These are phyloP conservation scores for Linnemannia schmuckeri DNA, from an alignment of 192 early-diverging fungal species.

Conservation along the genomic window DNA sequence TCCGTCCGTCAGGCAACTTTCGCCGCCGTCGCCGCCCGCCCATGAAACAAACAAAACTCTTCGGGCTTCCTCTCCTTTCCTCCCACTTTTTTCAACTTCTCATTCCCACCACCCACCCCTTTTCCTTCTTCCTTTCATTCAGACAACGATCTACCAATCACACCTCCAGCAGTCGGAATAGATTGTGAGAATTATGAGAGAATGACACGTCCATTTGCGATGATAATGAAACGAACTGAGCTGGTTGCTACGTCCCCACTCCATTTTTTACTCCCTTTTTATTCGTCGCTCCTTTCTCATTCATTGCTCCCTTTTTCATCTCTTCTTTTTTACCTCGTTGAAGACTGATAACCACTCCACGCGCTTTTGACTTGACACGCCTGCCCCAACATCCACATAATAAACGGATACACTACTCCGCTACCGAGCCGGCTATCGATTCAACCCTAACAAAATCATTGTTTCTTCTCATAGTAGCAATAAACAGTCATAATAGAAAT, in stretches of 20 bases:
- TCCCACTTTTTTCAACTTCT: neutral
- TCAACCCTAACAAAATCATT: neutral
- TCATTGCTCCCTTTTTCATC: neutral
- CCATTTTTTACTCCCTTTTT: too few relatives aligned
- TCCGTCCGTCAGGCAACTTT: too few relatives aligned
- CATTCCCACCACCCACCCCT: neutral
- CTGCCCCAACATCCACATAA: neutral
- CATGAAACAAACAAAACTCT: neutral
- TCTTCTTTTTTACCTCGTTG: neutral
- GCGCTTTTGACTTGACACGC: neutral
- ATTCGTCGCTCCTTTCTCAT: neutral
- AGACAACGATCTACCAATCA: neutral
- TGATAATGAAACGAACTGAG: too few relatives aligned
- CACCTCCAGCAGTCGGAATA: neutral
- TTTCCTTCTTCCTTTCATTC: neutral
- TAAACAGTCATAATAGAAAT: neutral
- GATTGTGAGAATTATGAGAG: too few relatives aligned
- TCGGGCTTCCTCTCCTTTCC: neutral
- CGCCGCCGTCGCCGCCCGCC: too few relatives aligned
- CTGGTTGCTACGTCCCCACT: too few relatives aligned
- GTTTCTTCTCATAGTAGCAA: neutral
- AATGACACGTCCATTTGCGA: too few relatives aligned
- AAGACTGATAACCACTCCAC: too few relatives aligned
- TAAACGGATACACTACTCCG: neutral
- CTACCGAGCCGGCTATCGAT: constrained; percentile 1